Evolutionary conservation across 345 rosid genomes (phyloP).

Genomic region (Ceriops decandra): DNA sequence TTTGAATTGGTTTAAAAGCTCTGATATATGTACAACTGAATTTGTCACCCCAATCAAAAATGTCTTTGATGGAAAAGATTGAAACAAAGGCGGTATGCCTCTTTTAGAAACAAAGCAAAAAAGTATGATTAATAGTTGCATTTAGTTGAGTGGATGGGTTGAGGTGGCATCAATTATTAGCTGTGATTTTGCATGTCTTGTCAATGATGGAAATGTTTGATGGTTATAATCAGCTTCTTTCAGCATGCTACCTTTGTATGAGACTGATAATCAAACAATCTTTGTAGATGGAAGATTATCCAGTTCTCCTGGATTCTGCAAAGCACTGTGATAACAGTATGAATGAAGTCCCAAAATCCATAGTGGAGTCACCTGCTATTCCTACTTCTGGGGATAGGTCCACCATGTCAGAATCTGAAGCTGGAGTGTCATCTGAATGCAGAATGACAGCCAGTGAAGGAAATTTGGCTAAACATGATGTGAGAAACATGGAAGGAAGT

Average conservation of each 20-base stretch:
- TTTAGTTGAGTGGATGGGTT: neutral
- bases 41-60: neutral
- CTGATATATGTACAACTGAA: neutral
- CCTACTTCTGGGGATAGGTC: slow-evolving; percentile 26
- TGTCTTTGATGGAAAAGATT: neutral
- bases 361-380: slow-evolving; percentile 25
- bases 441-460: slow-evolving; percentile 19
- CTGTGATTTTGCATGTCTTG: too few species aligned
- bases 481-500: slow-evolving; percentile 23
- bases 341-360: slow-evolving; percentile 22
- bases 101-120: neutral
- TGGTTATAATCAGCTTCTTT: neutral
- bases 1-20: neutral
- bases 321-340: slow-evolving; percentile 23
- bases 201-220: neutral
- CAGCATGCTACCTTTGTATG: neutral
- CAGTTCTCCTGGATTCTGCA: slow-evolving; percentile 29
- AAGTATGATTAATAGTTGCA: neutral
- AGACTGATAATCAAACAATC: slow-evolving; percentile 5
- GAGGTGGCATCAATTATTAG: too few species aligned
- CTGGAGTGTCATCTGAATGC: slow-evolving; percentile 32
- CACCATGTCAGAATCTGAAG: slow-evolving; percentile 28
- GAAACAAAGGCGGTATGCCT: neutral
- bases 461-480: slow-evolving; percentile 23
- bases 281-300: slow-evolving; percentile 44